Base-by-base conservation (phyloP, 495 filamentous ascomycete species). In the Recurvomyces mirabilis region DNA sequence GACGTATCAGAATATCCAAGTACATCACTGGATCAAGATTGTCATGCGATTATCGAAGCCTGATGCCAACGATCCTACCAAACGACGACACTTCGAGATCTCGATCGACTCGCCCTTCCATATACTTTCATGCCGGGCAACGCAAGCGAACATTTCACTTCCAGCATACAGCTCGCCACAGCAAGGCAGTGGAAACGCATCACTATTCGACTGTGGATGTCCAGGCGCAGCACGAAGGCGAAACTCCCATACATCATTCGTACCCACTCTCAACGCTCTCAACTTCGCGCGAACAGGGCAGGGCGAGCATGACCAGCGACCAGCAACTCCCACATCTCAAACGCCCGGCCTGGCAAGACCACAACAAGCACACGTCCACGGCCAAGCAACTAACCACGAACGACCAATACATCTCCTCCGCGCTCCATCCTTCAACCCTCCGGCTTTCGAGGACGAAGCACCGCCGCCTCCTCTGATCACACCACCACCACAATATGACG, bases 1-100 rank as follows among this genome's bases (percentile, higher is more conserved):
- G 37, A 94, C 91, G 13, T 96, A 88, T 70, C 82, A 84, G 61
- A 91, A 93, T 44, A 94, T 94, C 31, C 86, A 94, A 56, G 88
- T 98, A 36, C 87, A 88, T 55, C 91, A 98, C 59, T 96, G 93
- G 91, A 95, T 98, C 57, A 98, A 98, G 91, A 91, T 98, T 55
- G 86, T 98, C 39, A 83, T 98, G 75, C 87, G 91, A 42, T 81
- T 98, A 26, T 94, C 87, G 17, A 88, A 87, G 53, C 65, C 81
- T 4, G 91, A 98, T 55, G 69, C 75, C 45, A 74, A 79, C 19
- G 84, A 98, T 54, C 78, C 91, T 0, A 67, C 68, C 4, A 91
- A 88, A 41, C 77, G 91, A 36, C 76, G 91, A 19, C 93, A 96
- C 60, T 98, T 96, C 47, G 91, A 98, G 60, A 98, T 98, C 51